phyloP scores from a whole-genome alignment of 192 early-diverging fungal genomes.

The Cetraspora pellucida region DNA sequence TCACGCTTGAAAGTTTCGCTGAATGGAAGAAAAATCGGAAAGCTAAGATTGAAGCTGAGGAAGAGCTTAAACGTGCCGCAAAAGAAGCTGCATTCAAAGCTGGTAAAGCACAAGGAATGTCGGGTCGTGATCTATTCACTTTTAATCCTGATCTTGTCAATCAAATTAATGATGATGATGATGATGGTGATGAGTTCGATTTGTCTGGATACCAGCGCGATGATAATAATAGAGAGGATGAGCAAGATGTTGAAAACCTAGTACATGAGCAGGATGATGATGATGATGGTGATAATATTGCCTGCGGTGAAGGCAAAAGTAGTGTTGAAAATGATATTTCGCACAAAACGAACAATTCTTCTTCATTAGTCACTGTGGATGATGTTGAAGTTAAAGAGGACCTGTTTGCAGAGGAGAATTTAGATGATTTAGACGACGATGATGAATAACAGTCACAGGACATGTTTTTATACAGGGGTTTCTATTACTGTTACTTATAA shows the following conservation, averaged over 20 bases:
- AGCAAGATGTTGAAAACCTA: conserved; percentile 41
- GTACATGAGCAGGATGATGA: conserved; percentile 16
- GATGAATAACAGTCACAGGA: too few species aligned
- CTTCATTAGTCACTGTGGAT: conserved; percentile 23
- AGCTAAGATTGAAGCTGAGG: conserved; percentile 69
- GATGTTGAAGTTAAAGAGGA: conserved; percentile 56
- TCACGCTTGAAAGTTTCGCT: conserved; percentile 88
- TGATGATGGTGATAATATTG: background rate
- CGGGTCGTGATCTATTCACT: conserved; percentile 95
- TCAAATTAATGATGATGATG: conserved; percentile 71
- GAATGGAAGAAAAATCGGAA: conserved; percentile 92
- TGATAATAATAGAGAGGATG: conserved; percentile 53
- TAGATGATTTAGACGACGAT: conserved; percentile 68
- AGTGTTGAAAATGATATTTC: background rate
- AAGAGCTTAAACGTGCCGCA: conserved; percentile 64
- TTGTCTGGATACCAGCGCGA: conserved; percentile 71
- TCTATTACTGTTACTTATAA: too few species aligned
- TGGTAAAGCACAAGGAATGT: conserved; percentile 91
- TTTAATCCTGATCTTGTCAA: conserved; percentile 91
- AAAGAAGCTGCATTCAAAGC: conserved; percentile 85
- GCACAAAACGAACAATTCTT: conserved; percentile 33
- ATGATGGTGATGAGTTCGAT: conserved; percentile 81
- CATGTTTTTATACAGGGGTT: too few species aligned
- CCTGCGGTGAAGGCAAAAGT: conserved; percentile 13
- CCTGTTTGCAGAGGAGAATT: conserved; percentile 66